Conservation (phyloP, 1,284 basidiomycete genomes). For the Austropuccinia psidii region DNA sequence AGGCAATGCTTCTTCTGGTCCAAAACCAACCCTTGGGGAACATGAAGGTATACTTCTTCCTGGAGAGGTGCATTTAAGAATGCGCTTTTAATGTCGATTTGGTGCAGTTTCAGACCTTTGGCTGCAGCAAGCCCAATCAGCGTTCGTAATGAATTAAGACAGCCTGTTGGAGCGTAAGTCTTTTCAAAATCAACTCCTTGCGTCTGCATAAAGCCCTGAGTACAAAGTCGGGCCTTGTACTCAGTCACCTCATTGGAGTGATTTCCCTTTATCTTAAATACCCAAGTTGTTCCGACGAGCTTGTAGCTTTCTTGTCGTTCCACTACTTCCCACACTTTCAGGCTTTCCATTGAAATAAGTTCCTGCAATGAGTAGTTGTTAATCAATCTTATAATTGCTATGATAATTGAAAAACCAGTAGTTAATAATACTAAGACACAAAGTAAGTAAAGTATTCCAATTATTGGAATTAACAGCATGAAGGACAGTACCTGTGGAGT, state of each 20-base stretch:
- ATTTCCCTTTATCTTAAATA: too few relatives aligned
- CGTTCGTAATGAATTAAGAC: neutral
- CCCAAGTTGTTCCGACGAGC: too few relatives aligned
- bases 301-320: too few relatives aligned
- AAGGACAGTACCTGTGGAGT: too few relatives aligned
- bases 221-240: constrained; percentile 37
- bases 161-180: constrained; percentile 35
- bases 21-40: neutral
- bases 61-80: constrained; percentile 34
- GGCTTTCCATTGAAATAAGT: too few relatives aligned
- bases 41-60: neutral
- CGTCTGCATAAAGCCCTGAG: constrained; percentile 35
- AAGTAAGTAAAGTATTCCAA: too few relatives aligned
- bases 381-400: too few relatives aligned
- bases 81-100: constrained; percentile 33
- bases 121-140: constrained; percentile 32
- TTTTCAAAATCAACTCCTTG: constrained; percentile 34
- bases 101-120: constrained; percentile 14
- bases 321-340: too few relatives aligned
- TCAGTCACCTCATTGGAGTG: neutral
- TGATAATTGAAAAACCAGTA: too few relatives aligned
- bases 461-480: too few relatives aligned
- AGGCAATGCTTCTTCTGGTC: neutral
- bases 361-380: too few relatives aligned
- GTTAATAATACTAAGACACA: too few relatives aligned